These are phyloP conservation scores for Metschnikowia vanudenii DNA, from an alignment of 805 yeast species.

Conservation along the genomic window DNA sequence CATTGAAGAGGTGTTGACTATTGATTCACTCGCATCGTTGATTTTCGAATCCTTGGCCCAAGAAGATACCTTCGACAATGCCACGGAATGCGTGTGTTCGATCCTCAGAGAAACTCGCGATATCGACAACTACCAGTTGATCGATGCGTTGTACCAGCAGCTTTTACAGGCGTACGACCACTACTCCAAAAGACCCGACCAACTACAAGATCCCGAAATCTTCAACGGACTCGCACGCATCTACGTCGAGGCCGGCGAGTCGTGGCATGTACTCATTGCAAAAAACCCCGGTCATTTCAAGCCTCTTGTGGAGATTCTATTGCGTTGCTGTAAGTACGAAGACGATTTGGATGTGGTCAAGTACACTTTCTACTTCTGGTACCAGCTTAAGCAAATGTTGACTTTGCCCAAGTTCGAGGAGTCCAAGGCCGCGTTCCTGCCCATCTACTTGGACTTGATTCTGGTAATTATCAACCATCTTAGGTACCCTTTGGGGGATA, in stretches of 20 bases:
- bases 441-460: conserved; percentile 57
- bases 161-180: conserved; percentile 59
- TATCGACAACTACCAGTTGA: conserved; percentile 57
- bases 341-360: conserved; percentile 86
- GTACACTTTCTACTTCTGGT: conserved; percentile 93
- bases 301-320: conserved; percentile 69
- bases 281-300: conserved; percentile 66
- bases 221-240: conserved; percentile 71
- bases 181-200: conserved; percentile 26
- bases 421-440: conserved; percentile 50
- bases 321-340: conserved; percentile 68
- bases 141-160: conserved; percentile 66
- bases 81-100: conserved; percentile 83
- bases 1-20: conserved; percentile 61
- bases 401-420: conserved; percentile 55
- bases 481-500: conserved; percentile 59
- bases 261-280: conserved; percentile 89
- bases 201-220: conserved; percentile 58
- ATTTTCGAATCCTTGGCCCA: conserved; percentile 60
- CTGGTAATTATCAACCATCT: conserved; percentile 65
- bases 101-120: conserved; percentile 82
- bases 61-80: conserved; percentile 74
- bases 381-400: conserved; percentile 69
- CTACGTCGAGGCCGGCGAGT: conserved; percentile 89
- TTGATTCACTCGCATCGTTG: conserved; percentile 62